Conservation (phyloP, 306 rosid genomes). For the Prunus kanzakura region DNA sequence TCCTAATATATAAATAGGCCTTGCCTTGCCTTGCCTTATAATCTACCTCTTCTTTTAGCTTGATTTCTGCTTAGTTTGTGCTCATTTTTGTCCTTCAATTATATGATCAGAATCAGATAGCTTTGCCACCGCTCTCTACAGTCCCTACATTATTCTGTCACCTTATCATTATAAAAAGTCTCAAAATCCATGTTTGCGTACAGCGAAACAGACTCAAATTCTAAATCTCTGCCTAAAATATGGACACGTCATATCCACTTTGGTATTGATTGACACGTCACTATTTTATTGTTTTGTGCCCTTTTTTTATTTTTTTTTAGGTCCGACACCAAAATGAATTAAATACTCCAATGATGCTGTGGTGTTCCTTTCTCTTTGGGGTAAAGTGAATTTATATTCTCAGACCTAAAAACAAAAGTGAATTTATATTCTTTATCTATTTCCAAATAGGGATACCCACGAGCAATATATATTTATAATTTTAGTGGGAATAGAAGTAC, state of each 20-base stretch:
- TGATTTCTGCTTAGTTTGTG: background rate
- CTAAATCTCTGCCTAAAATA: background rate
- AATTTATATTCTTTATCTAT: no score
- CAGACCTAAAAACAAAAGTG: no score
- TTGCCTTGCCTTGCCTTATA: background rate
- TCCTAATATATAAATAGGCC: background rate
- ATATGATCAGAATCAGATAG: background rate
- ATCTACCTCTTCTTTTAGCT: background rate
- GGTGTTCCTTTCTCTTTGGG: background rate
- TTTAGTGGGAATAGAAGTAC: no score
- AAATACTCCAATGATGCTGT: background rate
- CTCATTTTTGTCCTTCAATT: background rate
- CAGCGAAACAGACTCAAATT: background rate
- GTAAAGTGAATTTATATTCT: background rate
- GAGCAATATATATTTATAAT: no score
- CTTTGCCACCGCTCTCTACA: background rate
- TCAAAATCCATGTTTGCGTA: background rate
- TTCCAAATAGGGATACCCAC: no score
- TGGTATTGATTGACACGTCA: background rate
- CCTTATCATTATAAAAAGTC: background rate
- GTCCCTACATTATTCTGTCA: background rate
- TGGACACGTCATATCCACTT: background rate
- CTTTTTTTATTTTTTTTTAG: background rate
- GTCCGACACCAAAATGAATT: background rate
- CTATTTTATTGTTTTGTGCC: background rate